Evolutionary conservation across 1,284 basidiomycete genomes (phyloP).

Genomic region (Ceraceosorus bombacis): DNA sequence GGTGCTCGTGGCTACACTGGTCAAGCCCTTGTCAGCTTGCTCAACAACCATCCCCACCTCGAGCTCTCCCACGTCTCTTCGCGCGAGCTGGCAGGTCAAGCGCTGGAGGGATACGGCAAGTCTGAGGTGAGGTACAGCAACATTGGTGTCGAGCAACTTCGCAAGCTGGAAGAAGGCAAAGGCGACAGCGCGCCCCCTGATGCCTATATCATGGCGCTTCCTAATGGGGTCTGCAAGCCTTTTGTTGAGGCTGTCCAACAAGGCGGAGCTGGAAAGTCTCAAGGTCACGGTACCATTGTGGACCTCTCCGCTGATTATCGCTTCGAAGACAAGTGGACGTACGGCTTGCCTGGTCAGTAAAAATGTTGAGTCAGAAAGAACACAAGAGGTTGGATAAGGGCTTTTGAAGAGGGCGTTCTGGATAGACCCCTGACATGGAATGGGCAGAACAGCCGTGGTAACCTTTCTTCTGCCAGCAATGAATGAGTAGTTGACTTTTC

Average conservation of each 20-base stretch:
- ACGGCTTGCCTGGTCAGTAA: constrained; percentile 92
- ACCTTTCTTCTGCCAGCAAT: constrained; percentile 2
- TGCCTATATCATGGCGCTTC: constrained; percentile 74
- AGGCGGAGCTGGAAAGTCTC: constrained; percentile 56
- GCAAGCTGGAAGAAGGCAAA: constrained; percentile 42
- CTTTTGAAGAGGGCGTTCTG: too few relatives aligned
- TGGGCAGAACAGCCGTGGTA: not conserved
- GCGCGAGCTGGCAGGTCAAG: constrained; percentile 78
- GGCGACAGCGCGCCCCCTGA: constrained; percentile 44
- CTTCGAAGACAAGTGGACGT: constrained; percentile 90
- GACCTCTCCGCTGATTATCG: constrained; percentile 92
- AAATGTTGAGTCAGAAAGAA: not conserved
- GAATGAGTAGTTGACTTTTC: not conserved
- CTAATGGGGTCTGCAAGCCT: constrained; percentile 92
- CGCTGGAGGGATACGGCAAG: constrained; percentile 77
- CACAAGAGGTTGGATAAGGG: not conserved
- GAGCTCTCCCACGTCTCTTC: constrained; percentile 90
- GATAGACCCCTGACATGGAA: too few relatives aligned
- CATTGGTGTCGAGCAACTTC: constrained; percentile 43
- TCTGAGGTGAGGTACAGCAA: constrained; percentile 55
- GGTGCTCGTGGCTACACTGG: constrained; percentile 95
- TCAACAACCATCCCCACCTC: constrained; percentile 78
- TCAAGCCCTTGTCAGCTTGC: constrained; percentile 75
- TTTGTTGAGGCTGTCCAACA: constrained; percentile 93
- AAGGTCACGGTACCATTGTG: constrained; percentile 63